Conservation (phyloP, 176 grass and related monocot genomes). For the Stipa capillata region DNA sequence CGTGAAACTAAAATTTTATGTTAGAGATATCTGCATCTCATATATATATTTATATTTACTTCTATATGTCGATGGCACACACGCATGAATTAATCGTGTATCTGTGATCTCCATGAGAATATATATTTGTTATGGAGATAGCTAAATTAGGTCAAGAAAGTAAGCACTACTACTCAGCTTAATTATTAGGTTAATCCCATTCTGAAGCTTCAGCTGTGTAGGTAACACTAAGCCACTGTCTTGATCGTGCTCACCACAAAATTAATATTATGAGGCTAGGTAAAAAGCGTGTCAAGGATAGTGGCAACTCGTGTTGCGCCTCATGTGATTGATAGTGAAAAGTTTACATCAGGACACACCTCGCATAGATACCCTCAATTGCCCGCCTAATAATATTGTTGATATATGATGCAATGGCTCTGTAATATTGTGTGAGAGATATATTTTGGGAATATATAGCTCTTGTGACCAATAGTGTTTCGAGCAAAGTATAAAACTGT, state of each 20-base stretch:
- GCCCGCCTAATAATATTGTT: not conserved
- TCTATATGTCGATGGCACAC: not conserved
- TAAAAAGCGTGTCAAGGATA: not conserved
- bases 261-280: not conserved
- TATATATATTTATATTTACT: not conserved
- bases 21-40: not conserved
- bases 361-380: not conserved
- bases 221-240: not conserved
- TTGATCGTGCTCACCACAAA: not conserved
- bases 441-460: not conserved
- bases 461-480: not conserved
- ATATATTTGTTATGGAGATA: not conserved
- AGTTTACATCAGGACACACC: not conserved
- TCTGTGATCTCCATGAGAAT: not conserved
- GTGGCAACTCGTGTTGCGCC: not conserved
- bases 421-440: not conserved
- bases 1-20: constrained; percentile 1
- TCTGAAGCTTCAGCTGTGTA: not conserved
- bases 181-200: not conserved
- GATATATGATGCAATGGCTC: no score
- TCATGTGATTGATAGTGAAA: not conserved
- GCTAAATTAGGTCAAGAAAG: not conserved
- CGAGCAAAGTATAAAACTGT: not conserved
- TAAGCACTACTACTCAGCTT: not conserved
- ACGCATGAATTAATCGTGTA: not conserved